phyloP scores from a whole-genome alignment of 31 red algal genomes.

The Odonthalia washingtoniensis region DNA sequence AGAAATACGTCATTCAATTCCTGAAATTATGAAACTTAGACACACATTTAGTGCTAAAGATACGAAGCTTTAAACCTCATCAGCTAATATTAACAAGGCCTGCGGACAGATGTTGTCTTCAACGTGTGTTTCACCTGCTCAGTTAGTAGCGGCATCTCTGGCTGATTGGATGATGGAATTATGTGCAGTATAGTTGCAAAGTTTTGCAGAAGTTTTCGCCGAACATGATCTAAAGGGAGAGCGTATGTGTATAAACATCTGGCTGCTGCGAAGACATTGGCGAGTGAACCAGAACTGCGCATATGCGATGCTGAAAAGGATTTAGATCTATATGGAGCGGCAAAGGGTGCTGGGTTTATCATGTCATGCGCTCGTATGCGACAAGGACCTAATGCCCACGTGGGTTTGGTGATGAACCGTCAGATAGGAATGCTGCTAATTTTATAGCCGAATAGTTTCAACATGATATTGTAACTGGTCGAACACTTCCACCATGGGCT shows the following conservation, averaged over 20 bases:
- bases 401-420: too few relatives aligned
- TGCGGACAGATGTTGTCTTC: constrained; percentile 25
- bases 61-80: constrained; percentile 15
- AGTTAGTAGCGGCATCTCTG: constrained; percentile 65
- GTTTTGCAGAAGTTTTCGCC: constrained; percentile 43
- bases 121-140: not conserved
- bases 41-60: constrained; percentile 41
- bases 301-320: constrained; percentile 57
- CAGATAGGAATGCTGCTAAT: too few relatives aligned
- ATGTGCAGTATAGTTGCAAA: constrained; percentile 71
- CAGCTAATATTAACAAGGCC: constrained; percentile 35
- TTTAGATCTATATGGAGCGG: constrained; percentile 68
- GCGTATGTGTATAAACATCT: constrained; percentile 40
- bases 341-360: constrained; percentile 71
- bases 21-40: constrained; percentile 39
- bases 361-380: constrained; percentile 42
- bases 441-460: constrained; percentile 78
- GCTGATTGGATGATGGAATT: constrained; percentile 80
- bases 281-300: constrained; percentile 30
- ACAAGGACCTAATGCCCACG: not conserved
- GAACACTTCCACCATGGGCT: constrained; percentile 82
- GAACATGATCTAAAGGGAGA: constrained; percentile 20
- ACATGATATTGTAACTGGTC: constrained; percentile 77
- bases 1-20: constrained; percentile 65
- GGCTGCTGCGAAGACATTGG: constrained; percentile 42